Evolutionary conservation across 2,329 filamentous ascomycete species (phyloP).

Genomic region (Aspergillus pseudoterreus): DNA sequence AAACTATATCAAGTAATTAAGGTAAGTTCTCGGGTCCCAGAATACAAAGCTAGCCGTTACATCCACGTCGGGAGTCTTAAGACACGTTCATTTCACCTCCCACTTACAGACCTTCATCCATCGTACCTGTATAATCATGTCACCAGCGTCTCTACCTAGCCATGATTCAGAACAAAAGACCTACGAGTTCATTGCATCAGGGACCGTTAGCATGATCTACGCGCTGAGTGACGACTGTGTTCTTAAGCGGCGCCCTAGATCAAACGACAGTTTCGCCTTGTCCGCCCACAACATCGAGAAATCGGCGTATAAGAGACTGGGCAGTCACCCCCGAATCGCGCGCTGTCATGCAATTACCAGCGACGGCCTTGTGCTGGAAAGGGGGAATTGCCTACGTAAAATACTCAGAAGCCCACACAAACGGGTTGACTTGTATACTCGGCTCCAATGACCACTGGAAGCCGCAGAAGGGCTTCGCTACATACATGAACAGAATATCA

Average conservation of each 20-base stretch:
- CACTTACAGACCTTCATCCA: no score
- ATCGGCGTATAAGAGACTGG: slow-evolving; percentile 3
- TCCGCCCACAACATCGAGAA: slow-evolving; percentile 3
- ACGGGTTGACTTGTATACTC: not conserved
- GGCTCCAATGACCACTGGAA: slow-evolving; percentile 9
- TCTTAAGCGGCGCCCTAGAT: not conserved
- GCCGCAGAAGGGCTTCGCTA: slow-evolving; percentile 13
- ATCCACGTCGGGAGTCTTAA: no score
- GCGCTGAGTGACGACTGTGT: slow-evolving; percentile 1
- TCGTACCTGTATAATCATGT: not conserved
- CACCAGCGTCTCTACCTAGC: not conserved
- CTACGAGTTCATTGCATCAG: slow-evolving; percentile 2
- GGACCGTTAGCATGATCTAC: slow-evolving; percentile 1
- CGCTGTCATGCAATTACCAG: not conserved
- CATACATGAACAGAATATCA: slow-evolving; percentile 11
- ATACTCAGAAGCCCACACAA: not conserved
- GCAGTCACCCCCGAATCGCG: slow-evolving; percentile 2
- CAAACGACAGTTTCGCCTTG: slow-evolving; percentile 1
- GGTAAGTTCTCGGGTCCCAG: no score
- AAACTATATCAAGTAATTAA: no score
- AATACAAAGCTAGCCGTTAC: no score
- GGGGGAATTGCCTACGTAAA: not conserved
- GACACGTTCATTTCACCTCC: no score
- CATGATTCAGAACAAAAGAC: not conserved
- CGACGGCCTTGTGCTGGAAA: slow-evolving; percentile 1